Base-by-base conservation (phyloP, 176 grass and related monocot species). In the Triticum dicoccoides region DNA sequence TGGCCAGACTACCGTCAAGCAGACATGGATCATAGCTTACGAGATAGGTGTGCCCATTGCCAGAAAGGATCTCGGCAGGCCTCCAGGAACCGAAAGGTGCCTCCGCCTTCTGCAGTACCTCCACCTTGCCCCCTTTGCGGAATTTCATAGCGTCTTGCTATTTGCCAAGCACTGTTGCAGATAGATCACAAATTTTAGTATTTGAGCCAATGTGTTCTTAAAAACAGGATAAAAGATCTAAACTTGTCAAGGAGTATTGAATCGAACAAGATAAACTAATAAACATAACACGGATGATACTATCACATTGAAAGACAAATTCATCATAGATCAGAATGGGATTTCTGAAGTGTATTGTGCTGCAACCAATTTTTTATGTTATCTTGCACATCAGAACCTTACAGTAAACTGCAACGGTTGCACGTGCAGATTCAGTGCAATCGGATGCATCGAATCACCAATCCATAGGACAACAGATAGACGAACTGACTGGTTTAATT, bases 21-120 rank as follows among this genome's bases (percentile, higher is more conserved):
- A 8, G 29, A 51, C 63, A 77, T 71, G 74, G 24, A 39, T 95
- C 37, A 38, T 91, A 98, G 65, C 64, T 87, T n/a, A 98, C 86
- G 67, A 85, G 27, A 63, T 95, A 95, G 10, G 49, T 91, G 77
- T 86, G 89, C 4, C 95, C 95, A 37, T 98, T 98, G 59, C 91
- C 93, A 18, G 91, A 98, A 49, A 95, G n/a, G 27, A 98, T 93
- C 77, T 93, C 70, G 2, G 83, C 89, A 45, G 79, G 89, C 67
- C 91, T 83, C 95, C 95, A 98, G 3, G 84, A 93, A 66, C 89
- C 95, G 17, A 80, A 69, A 0, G 89, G 93, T 8, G 83, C 62
- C 56, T 91, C 89, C 17, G 61, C 66, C 80, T 87, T 83, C 74
- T 87, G 76, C 71, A 88, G 68, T 11, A 98, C 92, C 69, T 98